Evolutionary conservation across 75 land plant genomes (phyloP), one percentile per base, ranked within the genome.

Genomic region (Sequoiadendron giganteum): DNA sequence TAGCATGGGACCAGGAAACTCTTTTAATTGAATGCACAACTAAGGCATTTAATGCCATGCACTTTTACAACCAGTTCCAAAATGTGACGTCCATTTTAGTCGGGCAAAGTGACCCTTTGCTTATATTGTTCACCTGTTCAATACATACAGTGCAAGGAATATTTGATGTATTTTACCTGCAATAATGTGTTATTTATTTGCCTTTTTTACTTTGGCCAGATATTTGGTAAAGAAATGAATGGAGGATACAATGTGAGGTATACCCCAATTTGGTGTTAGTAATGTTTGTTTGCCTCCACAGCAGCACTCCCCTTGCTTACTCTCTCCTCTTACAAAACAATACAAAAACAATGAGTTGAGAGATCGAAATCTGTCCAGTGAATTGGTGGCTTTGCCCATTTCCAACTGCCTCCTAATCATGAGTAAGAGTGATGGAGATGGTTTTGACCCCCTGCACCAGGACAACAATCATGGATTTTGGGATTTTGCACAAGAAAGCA

Each of bases 371-470:
- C 87, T 56, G 52, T 54, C 19, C 81, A 47, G 30, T 32, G 89
- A 49, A 25, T 91, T 90, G 88, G 90, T 85, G 11, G 90, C 93
- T 18, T 90, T 93, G 8, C 93, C 93, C 13, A 92, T 92, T 15
- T 91, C 89, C 86, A 88, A 87, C 86, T 91, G 16, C 90, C 93
- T 1, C 94, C 92, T 3, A 88, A 90, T 72, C 18, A 40, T 4
- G 68, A 18, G 1, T 61, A 5, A 18, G 5, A 21, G 68, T 21
- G 68, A 61, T 61, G 68, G 28, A 21, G 68, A 61, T 15, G 68
- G 28, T 0, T 18, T 16, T 21, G 15, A n/a, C 5, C 19, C 1
- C 28, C 28, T 11, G 58, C 58, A 11, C 16, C 16, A 15, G 58
- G 76, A 78, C 86, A 95, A 90, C 85, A 87, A 86, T 83, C 16